Conservation (phyloP, 2,329 filamentous ascomycete genomes). For the Cordyceps pruinosa region DNA sequence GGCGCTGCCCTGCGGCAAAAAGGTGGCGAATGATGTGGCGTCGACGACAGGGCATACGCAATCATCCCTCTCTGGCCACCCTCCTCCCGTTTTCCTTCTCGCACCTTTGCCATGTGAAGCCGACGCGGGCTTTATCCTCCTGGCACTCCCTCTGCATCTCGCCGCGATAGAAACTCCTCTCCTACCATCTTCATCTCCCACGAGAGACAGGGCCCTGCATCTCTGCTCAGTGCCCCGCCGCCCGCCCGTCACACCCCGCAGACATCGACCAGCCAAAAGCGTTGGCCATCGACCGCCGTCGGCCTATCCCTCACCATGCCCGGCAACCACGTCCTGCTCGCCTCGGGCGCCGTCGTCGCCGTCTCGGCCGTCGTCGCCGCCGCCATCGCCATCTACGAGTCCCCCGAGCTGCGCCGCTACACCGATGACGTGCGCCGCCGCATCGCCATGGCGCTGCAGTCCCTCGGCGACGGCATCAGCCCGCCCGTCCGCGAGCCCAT, state of each 20-base stretch:
- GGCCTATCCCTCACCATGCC: conserved; percentile 35
- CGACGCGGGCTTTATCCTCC: neutral
- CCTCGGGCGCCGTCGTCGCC: conserved; percentile 52
- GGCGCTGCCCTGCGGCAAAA: neutral
- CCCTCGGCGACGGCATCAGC: conserved; percentile 50
- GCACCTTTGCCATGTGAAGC: conserved; percentile 6
- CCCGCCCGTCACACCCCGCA: neutral
- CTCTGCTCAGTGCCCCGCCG: neutral
- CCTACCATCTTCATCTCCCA: neutral
- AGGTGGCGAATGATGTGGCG: conserved; percentile 5
- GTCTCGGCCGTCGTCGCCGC: conserved; percentile 51
- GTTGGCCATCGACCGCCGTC: too few relatives aligned
- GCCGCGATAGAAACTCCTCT: neutral
- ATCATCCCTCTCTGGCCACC: conserved; percentile 4
- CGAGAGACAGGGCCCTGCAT: neutral
- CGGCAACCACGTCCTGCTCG: conserved; percentile 47
- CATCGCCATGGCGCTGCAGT: conserved; percentile 53
- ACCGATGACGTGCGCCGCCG: conserved; percentile 55
- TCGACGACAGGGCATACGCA: conserved; percentile 14
- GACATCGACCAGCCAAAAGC: neutral
- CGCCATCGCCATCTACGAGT: conserved; percentile 56
- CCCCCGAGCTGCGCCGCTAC: conserved; percentile 54
- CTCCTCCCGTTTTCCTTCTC: neutral
- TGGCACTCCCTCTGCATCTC: neutral
- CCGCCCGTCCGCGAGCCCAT: conserved; percentile 44